phyloP scores from a whole-genome alignment of 208 protist genomes.

The Acanthamoeba sp. region DNA sequence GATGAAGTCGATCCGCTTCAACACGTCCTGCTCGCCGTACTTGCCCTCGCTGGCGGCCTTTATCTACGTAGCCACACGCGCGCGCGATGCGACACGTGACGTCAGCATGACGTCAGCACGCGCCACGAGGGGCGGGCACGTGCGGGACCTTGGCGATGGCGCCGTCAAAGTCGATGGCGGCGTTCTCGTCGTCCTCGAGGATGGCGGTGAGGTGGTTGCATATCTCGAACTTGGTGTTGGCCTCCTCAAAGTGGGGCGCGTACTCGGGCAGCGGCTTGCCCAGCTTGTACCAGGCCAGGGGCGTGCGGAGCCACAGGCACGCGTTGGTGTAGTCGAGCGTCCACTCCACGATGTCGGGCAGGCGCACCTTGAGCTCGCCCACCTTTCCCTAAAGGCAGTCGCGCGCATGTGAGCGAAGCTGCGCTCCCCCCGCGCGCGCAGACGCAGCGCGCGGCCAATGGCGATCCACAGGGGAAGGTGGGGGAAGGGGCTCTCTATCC shows the following conservation, averaged over 20 bases:
- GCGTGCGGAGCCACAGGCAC: conserved; percentile 16
- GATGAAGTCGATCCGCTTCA: not conserved
- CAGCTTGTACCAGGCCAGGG: not conserved
- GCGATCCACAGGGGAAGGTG: no score
- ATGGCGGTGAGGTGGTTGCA: conserved; percentile 28
- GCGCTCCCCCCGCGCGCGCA: no score
- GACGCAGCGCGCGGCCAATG: no score
- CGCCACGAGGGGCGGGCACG: not conserved
- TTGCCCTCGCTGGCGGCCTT: not conserved
- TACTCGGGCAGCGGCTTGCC: not conserved
- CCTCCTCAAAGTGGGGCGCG: not conserved
- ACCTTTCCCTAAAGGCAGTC: not conserved
- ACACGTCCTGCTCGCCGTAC: conserved; percentile 9
- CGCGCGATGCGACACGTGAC: no score
- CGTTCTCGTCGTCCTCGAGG: not conserved
- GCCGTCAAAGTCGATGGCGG: not conserved
- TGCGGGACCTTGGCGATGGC: not conserved
- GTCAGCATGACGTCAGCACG: no score
- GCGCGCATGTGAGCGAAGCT: not conserved
- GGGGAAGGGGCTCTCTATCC: no score
- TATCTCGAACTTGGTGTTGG: conserved; percentile 12
- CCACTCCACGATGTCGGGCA: not conserved
- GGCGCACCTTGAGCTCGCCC: not conserved
- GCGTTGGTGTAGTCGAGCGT: conserved; percentile 33
- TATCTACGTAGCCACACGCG: not conserved